These are phyloP conservation scores for Blastobotrys petasosporus DNA, from an alignment of 1,139 yeast species.

Conservation along the genomic window DNA sequence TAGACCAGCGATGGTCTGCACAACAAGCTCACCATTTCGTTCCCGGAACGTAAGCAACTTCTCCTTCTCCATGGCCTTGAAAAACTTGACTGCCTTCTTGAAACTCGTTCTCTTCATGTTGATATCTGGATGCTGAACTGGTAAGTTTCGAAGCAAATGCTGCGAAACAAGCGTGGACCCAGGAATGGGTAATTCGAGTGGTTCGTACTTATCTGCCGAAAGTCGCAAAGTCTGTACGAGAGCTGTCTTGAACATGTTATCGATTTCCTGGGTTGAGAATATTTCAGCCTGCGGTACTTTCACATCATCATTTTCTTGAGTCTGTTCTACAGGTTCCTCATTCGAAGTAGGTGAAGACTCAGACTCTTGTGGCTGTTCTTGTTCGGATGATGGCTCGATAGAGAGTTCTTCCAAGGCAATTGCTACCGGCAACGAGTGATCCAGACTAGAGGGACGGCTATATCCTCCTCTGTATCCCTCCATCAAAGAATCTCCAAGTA, in stretches of 20 bases:
- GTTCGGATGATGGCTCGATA: conserved; percentile 3
- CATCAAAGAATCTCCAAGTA: conserved; percentile 36
- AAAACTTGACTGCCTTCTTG: conserved; percentile 81
- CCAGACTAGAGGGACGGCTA: conserved; percentile 25
- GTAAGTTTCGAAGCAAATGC: conserved; percentile 65
- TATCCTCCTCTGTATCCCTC: conserved; percentile 23
- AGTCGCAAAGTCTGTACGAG: conserved; percentile 61
- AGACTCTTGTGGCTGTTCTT: background rate
- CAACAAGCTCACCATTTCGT: conserved; percentile 65
- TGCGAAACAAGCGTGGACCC: conserved; percentile 71
- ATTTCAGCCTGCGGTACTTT: conserved; percentile 14
- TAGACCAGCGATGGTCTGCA: conserved; percentile 47
- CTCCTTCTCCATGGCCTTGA: conserved; percentile 78
- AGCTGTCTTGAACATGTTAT: conserved; percentile 64
- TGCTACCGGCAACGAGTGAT: conserved; percentile 18
- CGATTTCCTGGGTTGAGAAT: conserved; percentile 58
- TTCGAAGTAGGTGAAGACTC: background rate
- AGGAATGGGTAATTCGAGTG: conserved; percentile 46
- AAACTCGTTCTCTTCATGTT: conserved; percentile 78
- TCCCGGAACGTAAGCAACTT: conserved; percentile 64
- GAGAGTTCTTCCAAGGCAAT: conserved; percentile 13
- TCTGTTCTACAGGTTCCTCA: conserved; percentile 8
- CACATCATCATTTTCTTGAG: conserved; percentile 11
- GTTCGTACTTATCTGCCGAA: conserved; percentile 47
- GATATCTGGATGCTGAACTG: conserved; percentile 50